Conservation (phyloP, 257 asterid genomes). For the Verbena officinalis region DNA sequence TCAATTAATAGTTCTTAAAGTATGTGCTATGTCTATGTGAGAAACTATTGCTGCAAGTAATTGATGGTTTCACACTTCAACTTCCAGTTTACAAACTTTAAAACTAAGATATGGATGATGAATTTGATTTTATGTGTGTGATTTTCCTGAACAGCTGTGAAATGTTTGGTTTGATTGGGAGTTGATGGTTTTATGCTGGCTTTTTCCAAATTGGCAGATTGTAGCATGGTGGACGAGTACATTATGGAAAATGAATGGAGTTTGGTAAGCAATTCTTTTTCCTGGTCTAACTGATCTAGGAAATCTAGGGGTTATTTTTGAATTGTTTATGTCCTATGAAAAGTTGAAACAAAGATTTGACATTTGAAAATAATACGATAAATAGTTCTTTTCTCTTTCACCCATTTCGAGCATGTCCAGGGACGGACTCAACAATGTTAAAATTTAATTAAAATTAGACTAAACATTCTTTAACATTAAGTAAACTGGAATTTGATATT, state of each 20-base stretch:
- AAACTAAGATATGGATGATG: background rate
- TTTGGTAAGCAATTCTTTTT: constrained; percentile 28
- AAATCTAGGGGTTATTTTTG: constrained; percentile 1
- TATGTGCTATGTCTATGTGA: background rate
- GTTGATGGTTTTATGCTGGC: background rate
- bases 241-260: constrained; percentile 32
- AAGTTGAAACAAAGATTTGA: background rate
- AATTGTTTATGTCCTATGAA: constrained; percentile 3
- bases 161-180: too few relatives aligned
- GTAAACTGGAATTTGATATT: too few relatives aligned
- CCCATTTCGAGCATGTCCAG: too few relatives aligned
- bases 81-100: background rate
- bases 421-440: too few relatives aligned
- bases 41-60: constrained; percentile 3
- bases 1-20: background rate
- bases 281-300: constrained; percentile 1
- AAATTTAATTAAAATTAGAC: too few relatives aligned
- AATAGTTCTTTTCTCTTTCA: constrained; percentile 9
- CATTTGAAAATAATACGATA: constrained; percentile 5
- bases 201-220: constrained; percentile 23
- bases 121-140: background rate
- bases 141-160: constrained; percentile 10
- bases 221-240: constrained; percentile 15
- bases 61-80: background rate
- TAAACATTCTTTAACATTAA: background rate